Evolutionary conservation across 1,284 basidiomycete species (phyloP).

Genomic region (Papiliotrema flavescens): DNA sequence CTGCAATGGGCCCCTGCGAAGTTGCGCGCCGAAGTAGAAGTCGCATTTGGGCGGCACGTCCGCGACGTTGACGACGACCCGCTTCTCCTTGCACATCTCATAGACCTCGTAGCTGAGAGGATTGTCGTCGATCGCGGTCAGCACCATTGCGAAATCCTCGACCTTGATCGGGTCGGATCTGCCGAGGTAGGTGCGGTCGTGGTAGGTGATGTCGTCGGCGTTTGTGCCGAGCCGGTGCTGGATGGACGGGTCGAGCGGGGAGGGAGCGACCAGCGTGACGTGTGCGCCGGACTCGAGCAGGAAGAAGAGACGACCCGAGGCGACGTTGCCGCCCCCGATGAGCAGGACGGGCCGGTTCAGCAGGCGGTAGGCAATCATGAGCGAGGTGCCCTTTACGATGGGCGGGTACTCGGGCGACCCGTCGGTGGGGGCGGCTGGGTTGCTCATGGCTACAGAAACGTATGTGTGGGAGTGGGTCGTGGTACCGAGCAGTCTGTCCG

Average conservation of each 20-base stretch:
- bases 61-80: slow-evolving; percentile 90
- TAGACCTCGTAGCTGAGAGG: slow-evolving; percentile 66
- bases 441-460: background rate
- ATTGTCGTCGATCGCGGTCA: slow-evolving; percentile 89
- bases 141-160: slow-evolving; percentile 74
- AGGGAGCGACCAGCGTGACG: slow-evolving; percentile 50
- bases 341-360: slow-evolving; percentile 53
- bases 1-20: slow-evolving; percentile 85
- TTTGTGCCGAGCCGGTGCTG: slow-evolving; percentile 47
- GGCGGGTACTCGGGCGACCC: slow-evolving; percentile 18
- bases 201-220: slow-evolving; percentile 61
- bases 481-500: too few species aligned
- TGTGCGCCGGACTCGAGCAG: slow-evolving; percentile 49
- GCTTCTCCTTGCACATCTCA: slow-evolving; percentile 62
- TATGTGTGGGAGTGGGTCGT: too few species aligned
- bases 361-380: slow-evolving; percentile 55
- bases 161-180: slow-evolving; percentile 51
- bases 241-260: slow-evolving; percentile 52
- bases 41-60: slow-evolving; percentile 94
- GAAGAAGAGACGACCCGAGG: slow-evolving; percentile 53
- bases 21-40: slow-evolving; percentile 96
- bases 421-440: background rate
- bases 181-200: slow-evolving; percentile 61
- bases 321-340: slow-evolving; percentile 57
- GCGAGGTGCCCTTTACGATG: slow-evolving; percentile 44